phyloP scores from a whole-genome alignment of 2,329 filamentous ascomycete species.

The Sporothrix euskadiensis region DNA sequence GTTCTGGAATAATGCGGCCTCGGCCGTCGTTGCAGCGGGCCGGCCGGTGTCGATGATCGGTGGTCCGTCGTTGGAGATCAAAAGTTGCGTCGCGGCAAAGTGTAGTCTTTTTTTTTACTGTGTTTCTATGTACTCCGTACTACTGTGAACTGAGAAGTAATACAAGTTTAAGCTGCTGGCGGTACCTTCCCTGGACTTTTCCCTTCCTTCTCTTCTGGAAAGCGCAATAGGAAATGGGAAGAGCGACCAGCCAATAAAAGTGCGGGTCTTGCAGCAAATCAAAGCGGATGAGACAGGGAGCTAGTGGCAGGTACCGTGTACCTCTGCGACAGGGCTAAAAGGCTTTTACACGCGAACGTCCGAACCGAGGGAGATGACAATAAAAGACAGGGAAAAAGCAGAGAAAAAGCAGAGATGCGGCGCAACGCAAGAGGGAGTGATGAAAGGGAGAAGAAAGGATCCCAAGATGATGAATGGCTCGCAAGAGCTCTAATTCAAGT shows the following conservation, averaged over 20 bases:
- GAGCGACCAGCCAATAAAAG: conserved; percentile 24
- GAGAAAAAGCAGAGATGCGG: not conserved
- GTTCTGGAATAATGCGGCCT: not conserved
- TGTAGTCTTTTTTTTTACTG: not conserved
- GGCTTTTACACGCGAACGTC: not conserved
- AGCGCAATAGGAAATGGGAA: not conserved
- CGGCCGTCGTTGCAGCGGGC: conserved; percentile 9
- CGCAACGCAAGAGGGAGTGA: not conserved
- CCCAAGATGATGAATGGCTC: not conserved
- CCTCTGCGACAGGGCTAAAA: conserved; percentile 1
- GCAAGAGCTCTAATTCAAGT: not conserved
- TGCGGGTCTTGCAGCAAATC: conserved; percentile 20
- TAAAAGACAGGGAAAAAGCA: not conserved
- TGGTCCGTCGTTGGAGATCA: conserved; percentile 18
- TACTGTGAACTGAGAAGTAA: not conserved
- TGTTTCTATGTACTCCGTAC: too few species aligned
- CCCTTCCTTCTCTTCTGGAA: not conserved
- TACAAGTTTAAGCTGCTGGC: conserved; percentile 1
- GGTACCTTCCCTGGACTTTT: not conserved
- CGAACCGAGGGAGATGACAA: not conserved
- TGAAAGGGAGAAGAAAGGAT: not conserved
- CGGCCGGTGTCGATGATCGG: conserved; percentile 10
- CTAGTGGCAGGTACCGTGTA: conserved; percentile 23
- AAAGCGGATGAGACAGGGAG: conserved; percentile 23
- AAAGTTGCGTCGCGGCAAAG: not conserved